Percentiles rank a stretch among this genome's conserved stretches.
Conservation (phyloP, 805 yeast species). For the Diddensiella transvaalensis region DNA sequence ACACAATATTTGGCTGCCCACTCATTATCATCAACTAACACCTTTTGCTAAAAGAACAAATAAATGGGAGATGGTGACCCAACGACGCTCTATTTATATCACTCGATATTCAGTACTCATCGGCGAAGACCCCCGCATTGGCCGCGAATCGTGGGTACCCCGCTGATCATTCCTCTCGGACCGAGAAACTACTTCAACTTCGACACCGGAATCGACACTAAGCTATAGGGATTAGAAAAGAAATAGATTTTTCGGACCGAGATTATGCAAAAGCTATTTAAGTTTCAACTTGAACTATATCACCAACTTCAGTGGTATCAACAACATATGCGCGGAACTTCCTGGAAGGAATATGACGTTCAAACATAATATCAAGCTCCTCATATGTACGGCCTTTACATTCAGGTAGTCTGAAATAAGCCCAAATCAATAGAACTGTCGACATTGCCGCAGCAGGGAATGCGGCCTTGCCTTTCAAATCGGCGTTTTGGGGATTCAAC, state of each 20-base stretch:
- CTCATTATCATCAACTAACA: too few species aligned
- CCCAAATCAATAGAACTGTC: slow-evolving; percentile 36
- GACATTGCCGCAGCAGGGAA: slow-evolving; percentile 41
- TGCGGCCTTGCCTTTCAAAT: slow-evolving; percentile 47
- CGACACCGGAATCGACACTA: neutral
- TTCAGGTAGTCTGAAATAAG: slow-evolving; percentile 54
- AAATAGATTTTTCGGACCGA: neutral
- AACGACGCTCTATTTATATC: neutral
- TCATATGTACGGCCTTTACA: slow-evolving; percentile 54
- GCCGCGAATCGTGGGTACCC: neutral
- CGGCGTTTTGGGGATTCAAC: slow-evolving; percentile 45
- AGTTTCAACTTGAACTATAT: neutral
- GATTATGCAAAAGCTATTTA: neutral
- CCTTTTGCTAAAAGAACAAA: too few species aligned
- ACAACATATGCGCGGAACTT: slow-evolving; percentile 19
- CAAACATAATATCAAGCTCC: slow-evolving; percentile 55
- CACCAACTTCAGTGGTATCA: slow-evolving; percentile 5
- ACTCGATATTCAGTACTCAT: neutral
- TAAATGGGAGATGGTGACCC: neutral
- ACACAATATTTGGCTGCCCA: slow-evolving; percentile 8
- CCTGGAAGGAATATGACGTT: slow-evolving; percentile 26
- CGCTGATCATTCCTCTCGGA: neutral
- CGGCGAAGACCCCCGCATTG: neutral
- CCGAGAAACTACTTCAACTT: neutral
- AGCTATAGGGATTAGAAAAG: neutral